A percentile compares a stretch with the other conserved stretches of the same genome.
These are phyloP conservation scores for Pyricularia sp. DNA, from an alignment of 2,329 filamentous ascomycete genomes.

Conservation along the genomic window DNA sequence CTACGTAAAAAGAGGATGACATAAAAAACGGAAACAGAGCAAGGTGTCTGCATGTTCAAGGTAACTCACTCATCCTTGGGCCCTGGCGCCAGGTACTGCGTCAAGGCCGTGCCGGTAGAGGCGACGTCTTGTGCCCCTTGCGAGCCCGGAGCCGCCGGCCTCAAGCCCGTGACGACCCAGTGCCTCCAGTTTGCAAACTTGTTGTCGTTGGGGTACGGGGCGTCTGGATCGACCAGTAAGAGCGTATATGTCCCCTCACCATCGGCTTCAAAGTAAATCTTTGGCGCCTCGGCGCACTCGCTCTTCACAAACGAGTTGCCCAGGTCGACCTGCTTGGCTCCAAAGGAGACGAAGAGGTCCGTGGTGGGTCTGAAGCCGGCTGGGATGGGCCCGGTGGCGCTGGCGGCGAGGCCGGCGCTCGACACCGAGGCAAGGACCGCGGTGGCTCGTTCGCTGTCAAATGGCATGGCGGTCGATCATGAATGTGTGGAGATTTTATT, in stretches of 20 bases:
- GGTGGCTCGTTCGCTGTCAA: background rate
- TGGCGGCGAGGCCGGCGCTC: background rate
- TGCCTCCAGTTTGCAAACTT: slow-evolving; percentile 47
- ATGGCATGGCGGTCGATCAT: background rate
- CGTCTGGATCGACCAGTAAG: slow-evolving; percentile 43
- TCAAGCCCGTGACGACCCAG: slow-evolving; percentile 36
- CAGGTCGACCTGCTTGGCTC: background rate
- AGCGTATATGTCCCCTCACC: slow-evolving; percentile 26
- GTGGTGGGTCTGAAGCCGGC: slow-evolving; percentile 3
- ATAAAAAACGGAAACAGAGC: background rate
- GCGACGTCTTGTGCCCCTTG: slow-evolving; percentile 18
- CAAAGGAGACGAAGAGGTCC: background rate
- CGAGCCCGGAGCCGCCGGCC: slow-evolving; percentile 13
- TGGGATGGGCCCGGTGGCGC: background rate
- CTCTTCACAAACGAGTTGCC: slow-evolving; percentile 5
- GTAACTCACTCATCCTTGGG: slow-evolving; percentile 35
- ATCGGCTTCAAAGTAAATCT: background rate
- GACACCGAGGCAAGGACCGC: slow-evolving; percentile 1
- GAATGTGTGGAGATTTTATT: background rate
- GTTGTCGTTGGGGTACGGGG: slow-evolving; percentile 43
- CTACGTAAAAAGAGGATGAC: background rate
- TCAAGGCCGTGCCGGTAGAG: slow-evolving; percentile 16
- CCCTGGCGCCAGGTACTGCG: slow-evolving; percentile 32
- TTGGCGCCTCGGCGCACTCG: slow-evolving; percentile 4
- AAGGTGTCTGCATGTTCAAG: background rate